Percentiles rank a stretch among this genome's conserved stretches.
These are phyloP conservation scores for Calonectria pseudoreteaudii DNA, from an alignment of 2,329 filamentous ascomycete species.

Conservation along the genomic window DNA sequence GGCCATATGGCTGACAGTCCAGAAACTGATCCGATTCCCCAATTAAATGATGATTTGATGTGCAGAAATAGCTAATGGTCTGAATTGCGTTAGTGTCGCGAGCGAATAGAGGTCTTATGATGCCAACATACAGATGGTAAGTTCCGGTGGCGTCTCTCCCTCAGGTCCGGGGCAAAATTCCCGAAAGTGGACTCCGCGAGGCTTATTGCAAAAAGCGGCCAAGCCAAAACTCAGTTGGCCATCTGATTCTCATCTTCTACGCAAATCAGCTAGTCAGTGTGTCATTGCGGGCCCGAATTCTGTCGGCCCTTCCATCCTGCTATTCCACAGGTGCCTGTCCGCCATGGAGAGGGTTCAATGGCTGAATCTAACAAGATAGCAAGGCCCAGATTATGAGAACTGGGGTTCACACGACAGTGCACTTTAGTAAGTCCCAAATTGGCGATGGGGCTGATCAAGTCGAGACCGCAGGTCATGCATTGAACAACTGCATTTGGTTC, in stretches of 20 bases:
- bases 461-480: background rate
- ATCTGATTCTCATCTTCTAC: background rate
- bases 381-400: background rate
- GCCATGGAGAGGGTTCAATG: background rate
- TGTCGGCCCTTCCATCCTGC: background rate
- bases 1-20: background rate
- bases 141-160: background rate
- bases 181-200: background rate
- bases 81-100: background rate
- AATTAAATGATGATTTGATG: background rate
- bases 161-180: background rate
- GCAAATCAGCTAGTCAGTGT: background rate
- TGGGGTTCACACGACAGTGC: too few relatives aligned
- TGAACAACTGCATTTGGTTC: background rate
- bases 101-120: background rate
- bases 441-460: too few relatives aligned
- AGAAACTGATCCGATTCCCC: background rate
- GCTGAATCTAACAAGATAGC: background rate
- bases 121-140: background rate
- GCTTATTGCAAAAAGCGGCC: background rate
- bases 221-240: background rate
- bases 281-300: background rate
- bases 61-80: background rate
- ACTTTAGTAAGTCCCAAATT: too few relatives aligned
- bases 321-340: background rate